Percentiles rank a stretch among this genome's conserved stretches.
Conservation (phyloP, 345 rosid genomes). For the Gossypium arboreum region DNA sequence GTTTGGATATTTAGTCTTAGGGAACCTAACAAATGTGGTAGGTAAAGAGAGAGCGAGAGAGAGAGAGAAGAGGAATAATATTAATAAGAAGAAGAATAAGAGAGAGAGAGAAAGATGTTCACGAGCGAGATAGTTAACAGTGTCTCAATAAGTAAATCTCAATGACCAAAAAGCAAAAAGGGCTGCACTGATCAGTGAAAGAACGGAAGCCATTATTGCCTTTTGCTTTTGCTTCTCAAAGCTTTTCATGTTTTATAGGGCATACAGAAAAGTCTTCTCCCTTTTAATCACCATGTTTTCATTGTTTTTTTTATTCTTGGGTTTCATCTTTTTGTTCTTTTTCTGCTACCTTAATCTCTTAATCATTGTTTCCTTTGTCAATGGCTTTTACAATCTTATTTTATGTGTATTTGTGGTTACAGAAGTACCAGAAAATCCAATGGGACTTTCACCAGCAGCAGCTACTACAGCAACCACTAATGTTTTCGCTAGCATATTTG, state of each 20-base stretch:
- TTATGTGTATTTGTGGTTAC: constrained; percentile 9
- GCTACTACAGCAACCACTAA: constrained; percentile 22
- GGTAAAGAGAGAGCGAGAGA: not conserved
- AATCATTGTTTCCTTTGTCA: constrained; percentile 8
- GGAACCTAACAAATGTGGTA: constrained; percentile 21
- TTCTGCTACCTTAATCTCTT: not conserved
- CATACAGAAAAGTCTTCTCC: not conserved
- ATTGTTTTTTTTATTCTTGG: not conserved
- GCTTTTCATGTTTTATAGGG: constrained; percentile 21
- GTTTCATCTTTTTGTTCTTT: not conserved
- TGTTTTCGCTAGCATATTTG: constrained; percentile 46
- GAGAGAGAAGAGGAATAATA: not conserved
- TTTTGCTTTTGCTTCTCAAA: constrained; percentile 24
- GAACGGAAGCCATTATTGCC: constrained; percentile 47
- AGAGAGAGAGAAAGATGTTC: not conserved
- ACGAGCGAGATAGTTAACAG: constrained; percentile 5
- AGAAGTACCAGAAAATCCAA: constrained; percentile 57
- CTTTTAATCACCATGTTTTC: not conserved
- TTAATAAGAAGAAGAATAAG: not conserved
- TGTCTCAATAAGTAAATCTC: constrained; percentile 18
- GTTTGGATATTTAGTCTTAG: constrained; percentile 16
- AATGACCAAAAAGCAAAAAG: constrained; percentile 26
- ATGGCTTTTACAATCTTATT: not conserved
- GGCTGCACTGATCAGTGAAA: constrained; percentile 1
- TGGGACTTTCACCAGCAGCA: constrained; percentile 30